These are phyloP conservation scores for Aureobasidium sp. DNA, from an alignment of 2,329 filamentous ascomycete species.

Conservation along the genomic window DNA sequence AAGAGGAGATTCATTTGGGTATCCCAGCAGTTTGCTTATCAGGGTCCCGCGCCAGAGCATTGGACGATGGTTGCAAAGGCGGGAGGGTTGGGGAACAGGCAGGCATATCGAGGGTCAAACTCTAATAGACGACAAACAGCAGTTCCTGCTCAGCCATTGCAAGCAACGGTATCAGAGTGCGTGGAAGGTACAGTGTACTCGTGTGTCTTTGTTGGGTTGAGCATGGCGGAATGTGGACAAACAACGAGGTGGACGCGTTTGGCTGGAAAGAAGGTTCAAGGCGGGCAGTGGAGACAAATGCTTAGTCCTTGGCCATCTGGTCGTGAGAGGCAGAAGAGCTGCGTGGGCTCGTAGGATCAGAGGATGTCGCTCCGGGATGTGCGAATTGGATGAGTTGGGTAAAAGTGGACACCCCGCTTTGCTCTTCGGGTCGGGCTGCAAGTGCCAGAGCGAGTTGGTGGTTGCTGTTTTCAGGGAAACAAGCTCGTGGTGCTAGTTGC, in stretches of 20 bases:
- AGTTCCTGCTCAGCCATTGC: background rate
- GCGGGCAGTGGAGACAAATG: conserved; percentile 9
- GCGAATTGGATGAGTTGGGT: background rate
- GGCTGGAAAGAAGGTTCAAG: background rate
- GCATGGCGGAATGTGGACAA: background rate
- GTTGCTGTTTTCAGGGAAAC: background rate
- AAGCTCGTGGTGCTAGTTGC: conserved; percentile 8
- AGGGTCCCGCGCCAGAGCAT: background rate
- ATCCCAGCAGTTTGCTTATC: background rate
- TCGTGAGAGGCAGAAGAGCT: background rate
- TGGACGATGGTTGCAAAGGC: background rate
- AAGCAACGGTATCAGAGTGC: background rate
- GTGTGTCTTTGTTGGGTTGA: background rate
- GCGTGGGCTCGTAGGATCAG: background rate
- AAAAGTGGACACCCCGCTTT: background rate
- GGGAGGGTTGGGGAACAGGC: background rate
- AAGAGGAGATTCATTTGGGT: background rate
- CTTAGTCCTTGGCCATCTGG: background rate
- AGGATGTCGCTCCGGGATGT: background rate
- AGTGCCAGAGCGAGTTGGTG: background rate
- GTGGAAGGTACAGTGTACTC: background rate
- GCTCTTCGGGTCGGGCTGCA: conserved; percentile 7
- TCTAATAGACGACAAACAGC: conserved; percentile 6
- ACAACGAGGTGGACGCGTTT: background rate
- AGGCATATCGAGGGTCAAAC: background rate